Percentiles rank a stretch among this genome's conserved stretches.
phyloP scores from a whole-genome alignment of 805 yeast genomes.

The Metschnikowia orientalis region DNA sequence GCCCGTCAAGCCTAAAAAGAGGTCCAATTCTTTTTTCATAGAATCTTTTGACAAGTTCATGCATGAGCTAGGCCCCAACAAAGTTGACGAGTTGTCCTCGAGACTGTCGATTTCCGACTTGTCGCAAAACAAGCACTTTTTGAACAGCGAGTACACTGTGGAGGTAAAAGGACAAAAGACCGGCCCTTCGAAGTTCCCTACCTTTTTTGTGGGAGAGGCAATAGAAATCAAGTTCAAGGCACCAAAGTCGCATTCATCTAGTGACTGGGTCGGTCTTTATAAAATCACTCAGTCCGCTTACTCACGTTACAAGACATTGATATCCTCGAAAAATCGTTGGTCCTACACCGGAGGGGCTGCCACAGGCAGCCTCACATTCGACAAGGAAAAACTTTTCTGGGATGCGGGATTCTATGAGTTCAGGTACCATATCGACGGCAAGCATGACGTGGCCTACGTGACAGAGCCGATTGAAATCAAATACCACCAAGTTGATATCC shows the following conservation, averaged over 20 bases:
- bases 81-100: constrained; percentile 22
- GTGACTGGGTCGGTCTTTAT: constrained; percentile 79
- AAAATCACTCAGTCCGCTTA: constrained; percentile 55
- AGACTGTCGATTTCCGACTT: constrained; percentile 36
- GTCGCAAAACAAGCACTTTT: constrained; percentile 37
- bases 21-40: constrained; percentile 35
- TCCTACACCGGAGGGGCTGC: constrained; percentile 35
- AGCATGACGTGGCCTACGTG: constrained; percentile 64
- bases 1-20: constrained; percentile 6
- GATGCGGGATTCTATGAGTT: constrained; percentile 71
- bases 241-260: constrained; percentile 43
- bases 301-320: constrained; percentile 50
- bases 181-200: constrained; percentile 11
- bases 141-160: constrained; percentile 32
- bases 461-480: constrained; percentile 64
- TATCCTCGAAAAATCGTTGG: constrained; percentile 70
- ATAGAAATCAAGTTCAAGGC: constrained; percentile 52
- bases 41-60: constrained; percentile 46
- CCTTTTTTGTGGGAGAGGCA: constrained; percentile 45
- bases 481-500: constrained; percentile 35
- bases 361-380: constrained; percentile 48
- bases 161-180: constrained; percentile 21
- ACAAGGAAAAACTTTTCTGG: constrained; percentile 48
- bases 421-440: constrained; percentile 61
- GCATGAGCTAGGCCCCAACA: constrained; percentile 28